Conservation (phyloP, 495 filamentous ascomycete species). For the Penicillium antarcticum region DNA sequence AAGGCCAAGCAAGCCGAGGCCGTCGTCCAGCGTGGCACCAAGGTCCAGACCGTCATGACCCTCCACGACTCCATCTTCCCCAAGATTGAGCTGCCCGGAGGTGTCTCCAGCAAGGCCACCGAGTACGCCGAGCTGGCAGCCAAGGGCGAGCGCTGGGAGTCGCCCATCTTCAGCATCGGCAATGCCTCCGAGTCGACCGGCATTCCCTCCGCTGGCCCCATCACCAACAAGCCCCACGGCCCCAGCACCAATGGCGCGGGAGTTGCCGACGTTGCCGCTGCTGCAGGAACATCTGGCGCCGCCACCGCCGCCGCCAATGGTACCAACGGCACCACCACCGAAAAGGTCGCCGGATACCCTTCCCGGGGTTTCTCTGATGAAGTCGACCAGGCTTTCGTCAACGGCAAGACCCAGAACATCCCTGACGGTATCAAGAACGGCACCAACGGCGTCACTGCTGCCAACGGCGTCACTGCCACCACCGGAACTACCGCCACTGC, state of each 20-base stretch:
- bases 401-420: slow-evolving; percentile 18
- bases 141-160: slow-evolving; percentile 93
- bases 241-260: slow-evolving; percentile 22
- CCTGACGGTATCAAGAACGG: slow-evolving; percentile 15
- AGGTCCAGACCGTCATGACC: slow-evolving; percentile 73
- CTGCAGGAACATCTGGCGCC: slow-evolving; percentile 7
- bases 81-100: slow-evolving; percentile 80
- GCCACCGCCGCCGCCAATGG: slow-evolving; percentile 8
- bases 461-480: slow-evolving; percentile 4
- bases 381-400: slow-evolving; percentile 51
- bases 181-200: slow-evolving; percentile 66
- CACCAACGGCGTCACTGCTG: slow-evolving; percentile 1
- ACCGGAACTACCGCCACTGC: slow-evolving; percentile 21
- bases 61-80: slow-evolving; percentile 89
- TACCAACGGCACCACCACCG: slow-evolving; percentile 13
- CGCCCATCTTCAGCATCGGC: slow-evolving; percentile 88
- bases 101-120: slow-evolving; percentile 90
- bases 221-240: slow-evolving; percentile 65
- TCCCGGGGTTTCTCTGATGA: slow-evolving; percentile 51
- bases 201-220: slow-evolving; percentile 59
- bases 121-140: slow-evolving; percentile 85
- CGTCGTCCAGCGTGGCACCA: slow-evolving; percentile 61
- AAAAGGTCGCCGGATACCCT: slow-evolving; percentile 20
- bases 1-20: slow-evolving; percentile 69
- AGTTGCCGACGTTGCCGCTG: slow-evolving; percentile 5